These are phyloP conservation scores for Trichocomaceae sp. DNA, from an alignment of 2,329 filamentous ascomycete genomes.

Conservation along the genomic window DNA sequence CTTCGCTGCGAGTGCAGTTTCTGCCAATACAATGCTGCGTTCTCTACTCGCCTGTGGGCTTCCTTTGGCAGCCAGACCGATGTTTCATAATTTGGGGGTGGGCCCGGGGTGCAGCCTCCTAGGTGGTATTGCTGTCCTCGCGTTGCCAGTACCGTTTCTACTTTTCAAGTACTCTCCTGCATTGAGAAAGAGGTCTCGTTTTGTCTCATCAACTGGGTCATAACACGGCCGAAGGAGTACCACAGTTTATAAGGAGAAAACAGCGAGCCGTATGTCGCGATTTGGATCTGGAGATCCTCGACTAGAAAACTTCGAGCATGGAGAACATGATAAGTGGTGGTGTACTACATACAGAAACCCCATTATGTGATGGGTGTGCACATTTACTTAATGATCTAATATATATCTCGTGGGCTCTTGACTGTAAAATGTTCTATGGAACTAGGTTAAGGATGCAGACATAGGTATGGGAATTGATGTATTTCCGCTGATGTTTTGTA, in stretches of 20 bases:
- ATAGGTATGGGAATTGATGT: too few relatives aligned
- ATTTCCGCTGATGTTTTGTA: too few relatives aligned
- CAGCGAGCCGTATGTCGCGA: too few relatives aligned
- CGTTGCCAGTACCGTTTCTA: constrained; percentile 5
- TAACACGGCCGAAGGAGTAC: background rate
- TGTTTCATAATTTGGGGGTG: constrained; percentile 25
- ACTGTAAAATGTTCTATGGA: too few relatives aligned
- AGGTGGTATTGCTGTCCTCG: constrained; percentile 4
- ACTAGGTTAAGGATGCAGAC: too few relatives aligned
- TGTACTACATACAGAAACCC: too few relatives aligned
- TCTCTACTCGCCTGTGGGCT: constrained; percentile 31
- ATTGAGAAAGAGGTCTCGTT: constrained; percentile 8
- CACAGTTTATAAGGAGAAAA: background rate
- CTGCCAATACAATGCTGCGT: constrained; percentile 39
- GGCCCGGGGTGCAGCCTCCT: constrained; percentile 5
- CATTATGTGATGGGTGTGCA: too few relatives aligned
- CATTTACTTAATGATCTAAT: too few relatives aligned
- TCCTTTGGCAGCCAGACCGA: constrained; percentile 28
- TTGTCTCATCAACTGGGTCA: background rate
- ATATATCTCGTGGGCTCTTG: too few relatives aligned
- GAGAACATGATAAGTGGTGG: too few relatives aligned
- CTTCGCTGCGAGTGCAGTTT: constrained; percentile 37
- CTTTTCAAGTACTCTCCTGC: constrained; percentile 4
- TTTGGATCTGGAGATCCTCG: too few relatives aligned
- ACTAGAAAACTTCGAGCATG: too few relatives aligned